Evolutionary conservation across 2,329 filamentous ascomycete species (phyloP), one percentile per base, ranked within the genome.

Genomic region (Ceratocystis variospora): DNA sequence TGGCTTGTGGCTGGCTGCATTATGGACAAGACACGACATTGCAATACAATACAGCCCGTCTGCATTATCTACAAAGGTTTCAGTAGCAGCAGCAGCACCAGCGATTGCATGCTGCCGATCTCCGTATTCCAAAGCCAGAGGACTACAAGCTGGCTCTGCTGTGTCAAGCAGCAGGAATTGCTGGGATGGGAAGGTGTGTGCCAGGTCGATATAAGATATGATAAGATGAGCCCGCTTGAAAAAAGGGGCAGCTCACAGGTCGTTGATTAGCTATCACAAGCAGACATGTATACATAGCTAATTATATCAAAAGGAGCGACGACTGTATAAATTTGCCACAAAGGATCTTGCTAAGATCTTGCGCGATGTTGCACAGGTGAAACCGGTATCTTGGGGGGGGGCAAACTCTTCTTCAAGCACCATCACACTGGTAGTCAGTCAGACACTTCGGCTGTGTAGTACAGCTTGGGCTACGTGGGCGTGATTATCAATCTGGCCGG

Each of bases 311-410:
- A 15, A 31, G 12, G 53, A 57, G 31, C 53, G 33, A 59, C 33
- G 28, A n/a, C 28, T 59, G 33, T 12, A n/a, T n/a, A 59, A 59
- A 59, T 59, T 59, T 59, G 53, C 53, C 53, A 59, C 53, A 25
- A 59, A 59, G 53, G 53, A 59, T 59, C 53, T 31, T 55, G 12
- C 33, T 33, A 33, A 19, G 15, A n/a, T 59, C 53, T n/a, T 59
- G 28, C 53, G 53, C 19, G 5, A 33, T 59, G 53, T 59, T 59
- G 53, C 53, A 59, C 53, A 59, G 53, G 53, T 59, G 53, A 59
- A 59, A 59, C 53, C 53, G 33, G 53, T 37, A 15, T 8, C 53
- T 59, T 59, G 53, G 53, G 37, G 53, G 53, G 37, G 37, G 22
- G 22, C 37, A 37, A 37, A 37, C 12, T 37, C 37, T 12, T 37